phyloP scores from a whole-genome alignment of 2,329 filamentous ascomycete genomes.

The Colletotrichum sublineola region DNA sequence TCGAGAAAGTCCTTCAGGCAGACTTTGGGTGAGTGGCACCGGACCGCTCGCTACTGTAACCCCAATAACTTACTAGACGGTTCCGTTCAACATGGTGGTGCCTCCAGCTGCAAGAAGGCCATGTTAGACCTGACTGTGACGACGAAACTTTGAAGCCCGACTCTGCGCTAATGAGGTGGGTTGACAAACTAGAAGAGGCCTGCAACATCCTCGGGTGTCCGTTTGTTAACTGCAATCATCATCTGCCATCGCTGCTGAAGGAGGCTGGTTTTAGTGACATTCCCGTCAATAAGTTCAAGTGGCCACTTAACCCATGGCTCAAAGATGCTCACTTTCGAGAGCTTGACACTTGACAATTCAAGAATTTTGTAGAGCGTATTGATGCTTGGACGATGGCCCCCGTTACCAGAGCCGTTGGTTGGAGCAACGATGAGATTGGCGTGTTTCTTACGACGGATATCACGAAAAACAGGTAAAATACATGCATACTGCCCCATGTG shows the following conservation, averaged over 20 bases:
- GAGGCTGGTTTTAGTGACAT: constrained; percentile 69
- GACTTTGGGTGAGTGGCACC: constrained; percentile 51
- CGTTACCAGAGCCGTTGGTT: constrained; percentile 48
- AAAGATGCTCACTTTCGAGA: constrained; percentile 51
- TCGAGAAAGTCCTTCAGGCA: constrained; percentile 61
- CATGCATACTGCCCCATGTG: constrained; percentile 48
- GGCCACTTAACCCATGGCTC: constrained; percentile 53
- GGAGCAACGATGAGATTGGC: constrained; percentile 49
- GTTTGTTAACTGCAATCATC: constrained; percentile 55
- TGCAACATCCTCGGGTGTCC: constrained; percentile 49
- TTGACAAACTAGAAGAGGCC: constrained; percentile 48
- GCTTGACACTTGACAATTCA: constrained; percentile 51
- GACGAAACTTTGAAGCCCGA: constrained; percentile 53
- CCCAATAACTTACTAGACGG: not conserved
- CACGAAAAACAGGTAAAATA: constrained; percentile 44
- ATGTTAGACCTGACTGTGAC: constrained; percentile 55
- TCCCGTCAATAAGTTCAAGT: constrained; percentile 52
- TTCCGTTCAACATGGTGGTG: constrained; percentile 57
- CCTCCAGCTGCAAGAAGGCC: constrained; percentile 58
- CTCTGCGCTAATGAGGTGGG: constrained; percentile 50
- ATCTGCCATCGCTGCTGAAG: constrained; percentile 51
- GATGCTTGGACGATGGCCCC: constrained; percentile 48
- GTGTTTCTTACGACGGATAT: constrained; percentile 48
- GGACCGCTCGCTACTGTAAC: not conserved
- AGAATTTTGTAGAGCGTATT: constrained; percentile 50